phyloP scores from a whole-genome alignment of 192 early-diverging fungal species.

The Backusella tarrabulga region DNA sequence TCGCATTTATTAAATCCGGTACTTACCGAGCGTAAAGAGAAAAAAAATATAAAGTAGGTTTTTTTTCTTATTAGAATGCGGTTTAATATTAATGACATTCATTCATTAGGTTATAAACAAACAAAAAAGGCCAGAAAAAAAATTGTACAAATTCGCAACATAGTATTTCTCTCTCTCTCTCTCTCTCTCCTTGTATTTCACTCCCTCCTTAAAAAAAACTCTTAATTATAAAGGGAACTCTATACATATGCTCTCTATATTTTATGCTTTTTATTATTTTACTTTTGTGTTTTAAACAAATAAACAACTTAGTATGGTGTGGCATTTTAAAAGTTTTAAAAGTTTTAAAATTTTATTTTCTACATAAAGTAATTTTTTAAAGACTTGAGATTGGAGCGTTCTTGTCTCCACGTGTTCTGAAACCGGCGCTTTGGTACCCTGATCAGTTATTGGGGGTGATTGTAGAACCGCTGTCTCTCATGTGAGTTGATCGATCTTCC shows the following conservation, averaged over 20 bases:
- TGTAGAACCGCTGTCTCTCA: neutral
- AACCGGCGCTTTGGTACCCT: neutral
- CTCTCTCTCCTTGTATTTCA: too few species aligned
- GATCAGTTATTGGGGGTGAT: neutral
- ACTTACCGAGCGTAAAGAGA: neutral
- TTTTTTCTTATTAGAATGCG: neutral
- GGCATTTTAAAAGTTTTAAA: neutral
- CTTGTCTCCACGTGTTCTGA: neutral
- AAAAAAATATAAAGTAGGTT: neutral
- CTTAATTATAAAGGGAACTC: neutral
- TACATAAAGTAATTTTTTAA: neutral
- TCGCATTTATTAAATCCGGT: slow-evolving; percentile 16
- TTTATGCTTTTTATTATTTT: neutral
- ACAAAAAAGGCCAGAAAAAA: neutral
- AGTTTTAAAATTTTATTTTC: neutral
- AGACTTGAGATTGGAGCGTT: neutral
- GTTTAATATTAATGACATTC: neutral
- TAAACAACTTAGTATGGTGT: neutral
- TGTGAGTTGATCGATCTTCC: neutral
- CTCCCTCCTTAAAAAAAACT: neutral
- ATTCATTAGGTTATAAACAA: neutral
- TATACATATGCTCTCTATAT: neutral
- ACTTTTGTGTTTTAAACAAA: neutral
- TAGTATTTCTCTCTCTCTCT: too few species aligned
- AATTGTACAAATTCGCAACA: neutral